Conservation (phyloP, 225 moss, liverwort and hornwort genomes). For the Pseudoscleropodium purum region DNA sequence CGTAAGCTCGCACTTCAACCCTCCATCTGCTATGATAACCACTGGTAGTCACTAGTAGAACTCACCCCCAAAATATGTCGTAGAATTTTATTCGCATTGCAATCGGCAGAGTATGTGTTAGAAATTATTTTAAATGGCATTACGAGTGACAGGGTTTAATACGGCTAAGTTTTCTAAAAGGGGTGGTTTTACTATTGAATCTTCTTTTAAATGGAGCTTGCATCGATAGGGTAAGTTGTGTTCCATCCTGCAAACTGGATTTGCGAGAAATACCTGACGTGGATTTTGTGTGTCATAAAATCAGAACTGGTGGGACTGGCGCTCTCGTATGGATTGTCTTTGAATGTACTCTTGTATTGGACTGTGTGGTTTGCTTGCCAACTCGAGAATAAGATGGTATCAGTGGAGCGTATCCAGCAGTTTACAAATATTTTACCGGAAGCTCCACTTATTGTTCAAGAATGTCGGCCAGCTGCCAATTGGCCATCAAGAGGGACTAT, state of each 20-base stretch:
- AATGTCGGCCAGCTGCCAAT: conserved; percentile 26
- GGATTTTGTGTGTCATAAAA: not conserved
- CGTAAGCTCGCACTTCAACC: conserved; percentile 8
- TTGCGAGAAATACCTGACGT: not conserved
- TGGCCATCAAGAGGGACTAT: conserved; percentile 55
- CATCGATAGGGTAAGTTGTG: not conserved
- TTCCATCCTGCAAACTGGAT: not conserved
- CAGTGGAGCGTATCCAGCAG: conserved; percentile 53
- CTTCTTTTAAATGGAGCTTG: not conserved
- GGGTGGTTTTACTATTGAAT: not conserved
- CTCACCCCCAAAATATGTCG: no score
- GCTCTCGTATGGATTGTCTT: conserved; percentile 49
- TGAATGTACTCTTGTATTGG: conserved; percentile 37
- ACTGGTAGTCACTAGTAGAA: not conserved
- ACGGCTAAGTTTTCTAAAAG: not conserved
- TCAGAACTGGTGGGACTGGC: conserved; percentile 60
- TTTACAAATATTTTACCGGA: conserved; percentile 40
- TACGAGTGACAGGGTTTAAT: not conserved
- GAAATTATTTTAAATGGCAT: not conserved
- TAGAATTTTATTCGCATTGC: not conserved
- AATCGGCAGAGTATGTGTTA: not conserved
- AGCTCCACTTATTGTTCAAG: conserved; percentile 26
- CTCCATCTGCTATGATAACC: not conserved
- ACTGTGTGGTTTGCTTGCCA: conserved; percentile 42
- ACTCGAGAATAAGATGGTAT: conserved; percentile 70